Evolutionary conservation across 768 basidiomycete species (phyloP), one percentile per base, ranked within the genome.

Genomic region (Dentipellis fragilis): DNA sequence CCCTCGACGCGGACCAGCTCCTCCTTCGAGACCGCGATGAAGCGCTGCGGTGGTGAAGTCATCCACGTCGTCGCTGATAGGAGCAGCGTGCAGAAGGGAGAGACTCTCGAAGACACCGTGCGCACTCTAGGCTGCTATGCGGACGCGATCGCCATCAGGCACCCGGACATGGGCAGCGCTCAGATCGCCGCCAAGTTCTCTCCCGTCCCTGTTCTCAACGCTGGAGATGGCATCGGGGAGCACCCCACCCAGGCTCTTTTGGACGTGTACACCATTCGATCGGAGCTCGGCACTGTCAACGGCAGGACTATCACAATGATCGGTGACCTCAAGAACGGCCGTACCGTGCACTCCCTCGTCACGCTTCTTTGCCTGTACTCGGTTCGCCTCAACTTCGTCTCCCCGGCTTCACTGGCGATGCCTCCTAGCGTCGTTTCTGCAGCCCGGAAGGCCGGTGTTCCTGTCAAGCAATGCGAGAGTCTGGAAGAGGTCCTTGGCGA

Each of bases 11-110:
- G 96, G 36, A 99, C 96, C 3, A 93, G 90, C 59, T 80, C 88
- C 4, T 97, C 95, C 9, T 99, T 99, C 64, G 95, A 99, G 67
- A 87, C 95, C 2, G 96, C 96, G 10, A 99, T 98, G 96, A 95
- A 96, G 69, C 83, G 96, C 51, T 93, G 93, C 64, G 96, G 96
- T 23, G 96, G 96, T 17, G 84, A 94, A 64, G 95, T 97, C 39
- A 85, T 96, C n/a, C 79, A 87, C 55, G 80, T 97, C 55, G 80
- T 79, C 42, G 80, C 81, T 2, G 89, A 92, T 53, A 77, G 78
- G 1, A 94, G 93, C 3, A 96, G 93, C 0, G 91, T 96, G 46
- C 75, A 79, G 61, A 99, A 98, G 73, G 96, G 96, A 38, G 96
- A 99, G 73, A 86, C 83, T 0, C 72, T 99, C 42, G 82, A 90